Evolutionary conservation across 768 basidiomycete species (phyloP), one percentile per base, ranked within the genome.

Genomic region (Tubosaeta sp.): DNA sequence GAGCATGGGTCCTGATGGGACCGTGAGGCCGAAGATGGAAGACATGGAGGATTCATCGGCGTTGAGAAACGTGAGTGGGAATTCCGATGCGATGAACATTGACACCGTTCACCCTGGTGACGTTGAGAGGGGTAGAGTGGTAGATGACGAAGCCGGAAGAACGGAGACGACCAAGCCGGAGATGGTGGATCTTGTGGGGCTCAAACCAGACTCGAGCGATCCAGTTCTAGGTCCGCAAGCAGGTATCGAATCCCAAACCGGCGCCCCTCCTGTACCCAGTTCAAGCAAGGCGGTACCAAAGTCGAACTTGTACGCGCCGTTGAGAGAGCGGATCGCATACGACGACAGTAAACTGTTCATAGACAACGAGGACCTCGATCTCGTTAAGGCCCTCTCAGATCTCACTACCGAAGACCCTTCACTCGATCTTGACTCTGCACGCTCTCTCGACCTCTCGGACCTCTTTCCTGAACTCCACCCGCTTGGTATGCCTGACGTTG

Each of bases 391-490:
- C 36, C 60, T 76, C 11, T 72, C 75, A 9, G 72, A 75, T 48
- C 62, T 81, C 24, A 59, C 63, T 35, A 69, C 68, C 12, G 46
- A 61, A 9, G 59, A 64, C 9, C 49, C 61, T 6, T 32, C 38
- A 31, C 46, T 56, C n/a, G 59, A 56, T 51, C 12, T 63, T 13
- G 65, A 60, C 19, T 42, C 58, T 60, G 10, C 63, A 63, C 54
- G 69, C 19, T 64, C 77, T 48, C 59, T 74, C 42, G 83, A 83
- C 55, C 71, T 86, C 22, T 76, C 79, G 2, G 77, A 80, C 29
- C 80, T 97, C 36, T 96, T 96, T 65, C 92, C 94, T 0, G 95
- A 96, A 49, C 77, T 95, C 11, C 79, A 80, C 30, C 78, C 83
- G 11, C 73, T 82, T 35, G 72, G 71, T 11, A 71, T 89, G 46